Base-by-base conservation (phyloP, 805 yeast genomes). In the Ogataea paraovalis region DNA sequence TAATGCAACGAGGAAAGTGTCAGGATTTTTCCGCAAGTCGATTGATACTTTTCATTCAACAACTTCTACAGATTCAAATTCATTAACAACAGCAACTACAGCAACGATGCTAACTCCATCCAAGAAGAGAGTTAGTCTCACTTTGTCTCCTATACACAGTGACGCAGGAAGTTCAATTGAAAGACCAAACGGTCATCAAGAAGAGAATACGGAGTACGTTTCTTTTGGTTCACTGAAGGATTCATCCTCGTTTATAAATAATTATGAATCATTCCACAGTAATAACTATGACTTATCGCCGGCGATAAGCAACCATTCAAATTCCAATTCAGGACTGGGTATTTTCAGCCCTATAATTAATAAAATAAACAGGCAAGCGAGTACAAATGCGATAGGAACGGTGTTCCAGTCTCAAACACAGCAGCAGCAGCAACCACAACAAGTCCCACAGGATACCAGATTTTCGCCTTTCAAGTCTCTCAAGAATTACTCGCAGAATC, bases 151-250 rank as follows among this genome's bases (percentile, higher is more conserved):
- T 23, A 40, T 43, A 9, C 38, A 33, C 14, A 48, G 41, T 22
- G 41, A 42, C 16, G 10, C 44, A 2, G 44, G 43, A 21, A 37
- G 39, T 20, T 5, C 39, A 6, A 45, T 41, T n/a, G 39, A 25
- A 19, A 18, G 33, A 3, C 27, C 19, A 13, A 39, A 45, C 14
- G 33, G 23, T 14, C 22, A 23, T 10, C 52, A 40, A 3, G 58
- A 53, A 19, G 62, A 59, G 7, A 39, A 47, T 16, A 50, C 61
- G 2, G 67, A 65, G 36, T 72, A 72, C 49, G 59, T 71, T 13
- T 72, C 76, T 1, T 72, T 72, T 56, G 73, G 69, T 7, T 69
- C 75, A 0, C 64, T 74, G 6, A 60, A 58, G 21, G 67, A 59
- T 30, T 41, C 59, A 19, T 42, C 63, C 20, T 50, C 57, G 10